Conservation (phyloP, 2,329 filamentous ascomycete genomes). For the Aspergillus fructus region DNA sequence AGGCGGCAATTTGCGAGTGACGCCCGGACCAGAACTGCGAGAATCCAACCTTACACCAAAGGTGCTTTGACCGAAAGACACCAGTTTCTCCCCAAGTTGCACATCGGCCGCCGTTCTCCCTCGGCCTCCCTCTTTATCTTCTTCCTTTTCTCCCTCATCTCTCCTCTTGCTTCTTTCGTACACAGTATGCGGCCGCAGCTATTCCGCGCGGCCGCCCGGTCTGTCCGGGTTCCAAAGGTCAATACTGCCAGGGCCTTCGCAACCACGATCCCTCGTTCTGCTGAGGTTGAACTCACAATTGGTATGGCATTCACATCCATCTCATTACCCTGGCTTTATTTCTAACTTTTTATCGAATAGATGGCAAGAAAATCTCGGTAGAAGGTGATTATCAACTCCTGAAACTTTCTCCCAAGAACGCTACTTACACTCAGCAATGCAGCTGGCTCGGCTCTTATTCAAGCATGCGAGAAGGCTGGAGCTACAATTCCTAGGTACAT, state of each 20-base stretch:
- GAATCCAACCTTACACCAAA: constrained; percentile 30
- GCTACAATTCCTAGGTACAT: constrained; percentile 77
- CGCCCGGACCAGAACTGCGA: constrained; percentile 27
- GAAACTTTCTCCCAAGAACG: constrained; percentile 7
- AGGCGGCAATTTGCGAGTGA: constrained; percentile 39
- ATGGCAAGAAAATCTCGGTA: constrained; percentile 97
- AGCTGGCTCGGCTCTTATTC: constrained; percentile 96
- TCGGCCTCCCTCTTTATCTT: constrained; percentile 2
- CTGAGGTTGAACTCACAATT: constrained; percentile 96
- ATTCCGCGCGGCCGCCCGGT: constrained; percentile 60
- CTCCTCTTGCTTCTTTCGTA: background rate
- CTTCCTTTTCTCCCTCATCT: background rate
- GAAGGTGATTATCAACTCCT: constrained; percentile 65
- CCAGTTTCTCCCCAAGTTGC: constrained; percentile 21
- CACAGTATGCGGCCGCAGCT: constrained; percentile 64
- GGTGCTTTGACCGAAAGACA: constrained; percentile 26
- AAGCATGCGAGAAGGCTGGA: constrained; percentile 98
- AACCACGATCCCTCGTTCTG: constrained; percentile 72
- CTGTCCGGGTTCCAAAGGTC: constrained; percentile 52
- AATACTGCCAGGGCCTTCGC: constrained; percentile 75
- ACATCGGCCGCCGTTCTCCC: constrained; percentile 20
- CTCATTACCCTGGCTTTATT: constrained; percentile 51
- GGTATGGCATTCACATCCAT: constrained; percentile 55
- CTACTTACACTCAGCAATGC: constrained; percentile 30
- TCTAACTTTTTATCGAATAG: constrained; percentile 51